phyloP scores from a whole-genome alignment of 352 stramenopile species.

The Phytophthora fragariaefolia region DNA sequence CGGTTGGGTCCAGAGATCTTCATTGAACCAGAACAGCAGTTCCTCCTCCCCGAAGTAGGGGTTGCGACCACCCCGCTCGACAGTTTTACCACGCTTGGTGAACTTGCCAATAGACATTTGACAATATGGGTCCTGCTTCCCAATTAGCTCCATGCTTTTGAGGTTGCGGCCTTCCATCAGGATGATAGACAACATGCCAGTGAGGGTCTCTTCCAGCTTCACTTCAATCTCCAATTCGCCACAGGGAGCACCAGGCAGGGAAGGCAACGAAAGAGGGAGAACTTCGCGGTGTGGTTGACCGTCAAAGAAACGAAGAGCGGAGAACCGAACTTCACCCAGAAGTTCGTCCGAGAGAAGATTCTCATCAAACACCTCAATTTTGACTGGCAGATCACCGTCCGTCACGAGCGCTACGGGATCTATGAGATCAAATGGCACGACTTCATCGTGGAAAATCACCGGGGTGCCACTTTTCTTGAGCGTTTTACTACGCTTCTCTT shows the following conservation, averaged over 20 bases:
- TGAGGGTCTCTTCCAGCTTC: constrained; percentile 74
- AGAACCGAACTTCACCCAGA: constrained; percentile 73
- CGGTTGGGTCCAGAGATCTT: constrained; percentile 89
- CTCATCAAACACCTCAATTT: constrained; percentile 89
- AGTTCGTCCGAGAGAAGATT: constrained; percentile 89
- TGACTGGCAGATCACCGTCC: constrained; percentile 73
- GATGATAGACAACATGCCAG: constrained; percentile 88
- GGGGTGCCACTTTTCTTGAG: constrained; percentile 83
- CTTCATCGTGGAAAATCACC: constrained; percentile 89
- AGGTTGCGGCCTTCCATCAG: constrained; percentile 90
- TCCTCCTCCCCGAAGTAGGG: constrained; percentile 94
- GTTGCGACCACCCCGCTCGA: constrained; percentile 83
- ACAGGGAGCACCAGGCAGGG: constrained; percentile 27
- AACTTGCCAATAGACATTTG: constrained; percentile 79
- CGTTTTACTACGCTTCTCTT: constrained; percentile 82
- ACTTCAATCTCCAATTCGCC: constrained; percentile 78
- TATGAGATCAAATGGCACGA: constrained; percentile 82
- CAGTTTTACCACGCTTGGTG: constrained; percentile 75
- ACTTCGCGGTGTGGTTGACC: constrained; percentile 62
- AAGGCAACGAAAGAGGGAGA: constrained; percentile 60
- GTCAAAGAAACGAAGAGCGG: constrained; percentile 82
- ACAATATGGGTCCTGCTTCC: constrained; percentile 92
- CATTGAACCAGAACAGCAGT: constrained; percentile 91
- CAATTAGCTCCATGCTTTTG: constrained; percentile 91
- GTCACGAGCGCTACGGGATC: constrained; percentile 76